Evolutionary conservation across 768 basidiomycete genomes (phyloP).

Genomic region (Cubamyces sp.): DNA sequence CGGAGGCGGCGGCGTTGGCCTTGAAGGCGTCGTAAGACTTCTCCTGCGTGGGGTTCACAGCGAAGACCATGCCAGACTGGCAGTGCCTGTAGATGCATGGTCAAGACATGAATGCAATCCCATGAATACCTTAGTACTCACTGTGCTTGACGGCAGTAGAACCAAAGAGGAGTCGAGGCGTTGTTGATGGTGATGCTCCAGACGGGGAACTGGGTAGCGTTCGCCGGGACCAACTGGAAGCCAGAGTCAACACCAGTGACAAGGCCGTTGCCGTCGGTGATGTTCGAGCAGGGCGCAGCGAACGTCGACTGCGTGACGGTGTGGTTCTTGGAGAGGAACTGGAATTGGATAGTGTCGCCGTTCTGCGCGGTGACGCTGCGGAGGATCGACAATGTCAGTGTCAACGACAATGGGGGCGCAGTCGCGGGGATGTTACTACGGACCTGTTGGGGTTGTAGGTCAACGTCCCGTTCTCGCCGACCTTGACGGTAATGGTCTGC

Average conservation of each 20-base stretch:
- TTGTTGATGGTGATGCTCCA: slow-evolving; percentile 53
- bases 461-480: slow-evolving; percentile 34
- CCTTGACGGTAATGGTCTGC: slow-evolving; percentile 30
- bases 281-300: slow-evolving; percentile 50
- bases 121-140: slow-evolving; percentile 8
- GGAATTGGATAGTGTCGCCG: slow-evolving; percentile 56
- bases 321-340: slow-evolving; percentile 49
- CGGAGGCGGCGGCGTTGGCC: slow-evolving; percentile 6
- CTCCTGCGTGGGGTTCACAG: slow-evolving; percentile 52
- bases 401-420: not conserved
- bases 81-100: slow-evolving; percentile 46
- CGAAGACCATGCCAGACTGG: slow-evolving; percentile 61
- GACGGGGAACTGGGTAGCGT: slow-evolving; percentile 41
- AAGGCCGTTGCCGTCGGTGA: slow-evolving; percentile 37
- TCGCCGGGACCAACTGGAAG: slow-evolving; percentile 44
- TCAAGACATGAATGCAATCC: slow-evolving; percentile 30
- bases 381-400: not conserved
- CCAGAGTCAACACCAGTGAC: slow-evolving; percentile 53
- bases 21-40: slow-evolving; percentile 55
- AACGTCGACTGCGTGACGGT: slow-evolving; percentile 67
- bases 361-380: slow-evolving; percentile 41
- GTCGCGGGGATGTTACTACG: not conserved
- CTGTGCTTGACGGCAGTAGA: slow-evolving; percentile 58
- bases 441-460: slow-evolving; percentile 35
- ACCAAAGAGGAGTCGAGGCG: slow-evolving; percentile 57